Evolutionary conservation across 345 rosid genomes (phyloP), one percentile per base, ranked within the genome.

Genomic region (Rubroshorea leprosula): DNA sequence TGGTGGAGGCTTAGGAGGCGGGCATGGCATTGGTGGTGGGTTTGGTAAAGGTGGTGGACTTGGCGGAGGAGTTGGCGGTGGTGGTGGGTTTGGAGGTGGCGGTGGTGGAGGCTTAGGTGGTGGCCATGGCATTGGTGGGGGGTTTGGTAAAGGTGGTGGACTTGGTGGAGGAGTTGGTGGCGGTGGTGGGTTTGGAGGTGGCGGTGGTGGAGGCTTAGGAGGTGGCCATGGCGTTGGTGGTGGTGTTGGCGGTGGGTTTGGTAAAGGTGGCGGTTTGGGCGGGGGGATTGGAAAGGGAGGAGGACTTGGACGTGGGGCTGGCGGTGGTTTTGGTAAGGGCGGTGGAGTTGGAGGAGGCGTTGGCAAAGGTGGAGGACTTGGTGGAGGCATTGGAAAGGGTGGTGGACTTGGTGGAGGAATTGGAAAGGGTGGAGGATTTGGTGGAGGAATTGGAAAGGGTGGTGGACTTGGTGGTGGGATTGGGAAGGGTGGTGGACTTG

Each of bases 141-240:
- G 41, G 12, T 10, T 13, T 35, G 41, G 41, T 35, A 13, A 21
- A 5, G 60, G 60, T 7, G 60, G 60, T 13, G 64, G 56, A 25
- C 0, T 50, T 41, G 65, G 65, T n/a, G 65, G 65, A 10, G 57
- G 52, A 66, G 0, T 57, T 14, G 76, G 74, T 0, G 0, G 39
- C 14, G 71, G 75, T 0, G 58, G 61, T 20, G 70, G 74, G 0
- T 21, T 54, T 1, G 66, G 66, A 0, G 48, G 58, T 0, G 71
- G 65, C 2, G 64, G 66, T 0, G 78, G 84, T 0, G 71, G 77
- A n/a, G 81, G 72, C 1, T 49, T 68, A 0, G 87, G 85, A 3
- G 65, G 64, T 0, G 80, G 83, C 1, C 69, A 63, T 35, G 41
- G 41, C 5, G 12, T 35, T 35, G 41, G 41, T 35, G 41, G 41